phyloP scores from a whole-genome alignment of 2,329 filamentous ascomycete species.

The Neurospora sp. region DNA sequence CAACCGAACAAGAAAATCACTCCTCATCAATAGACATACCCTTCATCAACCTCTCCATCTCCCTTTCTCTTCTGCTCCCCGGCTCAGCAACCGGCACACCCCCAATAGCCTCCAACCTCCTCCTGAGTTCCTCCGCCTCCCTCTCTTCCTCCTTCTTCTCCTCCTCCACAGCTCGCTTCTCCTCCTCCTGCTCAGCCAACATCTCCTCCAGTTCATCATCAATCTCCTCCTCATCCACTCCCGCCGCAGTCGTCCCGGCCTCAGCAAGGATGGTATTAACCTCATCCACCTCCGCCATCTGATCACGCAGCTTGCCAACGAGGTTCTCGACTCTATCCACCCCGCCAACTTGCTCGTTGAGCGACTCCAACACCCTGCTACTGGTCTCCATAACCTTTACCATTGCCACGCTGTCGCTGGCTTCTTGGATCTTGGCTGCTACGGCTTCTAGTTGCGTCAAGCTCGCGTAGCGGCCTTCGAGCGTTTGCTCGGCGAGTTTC shows the following conservation, averaged over 20 bases:
- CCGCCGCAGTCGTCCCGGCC: conserved; percentile 28
- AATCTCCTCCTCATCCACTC: conserved; percentile 70
- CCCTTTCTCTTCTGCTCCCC: conserved; percentile 21
- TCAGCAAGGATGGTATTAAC: conserved; percentile 69
- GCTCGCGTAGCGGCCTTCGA: conserved; percentile 62
- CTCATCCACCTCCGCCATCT: conserved; percentile 77
- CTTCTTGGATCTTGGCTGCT: conserved; percentile 74
- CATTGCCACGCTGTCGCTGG: conserved; percentile 73
- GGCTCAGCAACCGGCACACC: conserved; percentile 15
- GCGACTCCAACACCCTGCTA: conserved; percentile 55
- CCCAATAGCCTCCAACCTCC: conserved; percentile 40
- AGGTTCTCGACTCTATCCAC: conserved; percentile 65
- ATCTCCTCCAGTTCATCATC: conserved; percentile 79
- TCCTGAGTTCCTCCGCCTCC: conserved; percentile 37
- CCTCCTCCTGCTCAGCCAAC: conserved; percentile 46
- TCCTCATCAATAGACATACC: conserved; percentile 26
- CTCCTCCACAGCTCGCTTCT: conserved; percentile 37
- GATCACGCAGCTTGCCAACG: conserved; percentile 63
- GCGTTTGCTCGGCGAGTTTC: conserved; percentile 66
- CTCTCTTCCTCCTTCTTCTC: conserved; percentile 37
- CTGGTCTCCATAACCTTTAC: conserved; percentile 75
- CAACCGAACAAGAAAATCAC: background rate
- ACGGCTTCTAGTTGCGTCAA: conserved; percentile 76
- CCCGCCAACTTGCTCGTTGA: conserved; percentile 72
- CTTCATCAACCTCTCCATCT: conserved; percentile 14